Base-by-base conservation (phyloP, 106 monocot genomes). In the Cymbidium sinense region DNA sequence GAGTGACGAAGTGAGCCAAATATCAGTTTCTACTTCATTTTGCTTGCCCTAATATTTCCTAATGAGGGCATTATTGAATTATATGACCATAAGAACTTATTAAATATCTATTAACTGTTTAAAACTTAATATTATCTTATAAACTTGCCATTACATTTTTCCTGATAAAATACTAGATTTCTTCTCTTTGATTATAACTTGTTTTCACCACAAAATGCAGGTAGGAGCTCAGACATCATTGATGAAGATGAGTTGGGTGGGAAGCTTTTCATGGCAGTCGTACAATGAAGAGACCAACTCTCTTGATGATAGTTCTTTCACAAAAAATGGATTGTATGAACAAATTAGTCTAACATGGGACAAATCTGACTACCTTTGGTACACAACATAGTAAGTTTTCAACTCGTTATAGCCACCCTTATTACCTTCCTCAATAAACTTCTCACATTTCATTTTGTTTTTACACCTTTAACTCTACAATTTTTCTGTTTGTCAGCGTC, bases 301-400 rank as follows among this genome's bases (percentile, higher is more conserved):
- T 17, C 75, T 84, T 23, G 78, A 85, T 64, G 88, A 88, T 34
- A 79, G 50, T 9, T 82, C 92, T 64, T 94, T 95, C 61, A 85
- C 90, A 34, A 86, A 84, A 29, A 77, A 77, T 72, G 98, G 94
- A 17, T 70, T 99, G 64, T 69, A 90, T 74, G 98, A 99, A 70
- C 98, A 99, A 64, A 79, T 99, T 44, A 89, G 89, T 84, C 70
- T 92, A 70, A 99, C 98, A 34, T 87, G 98, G 84, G 98, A 99
- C 86, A 74, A 78, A 76, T 89, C 98, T 69, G 98, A 99, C 81
- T 99, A 99, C 58, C 81, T 99, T 35, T 99, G 94, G 98, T 99
- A 99, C 83, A 95, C 92, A 21, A 94, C 94, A 69, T 85, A 90
- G 98, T 99, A 70, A 92, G 98, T 90, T 73, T 36, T 25, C 15